These are phyloP conservation scores for Bonia amplexicaulis DNA, from an alignment of 176 grass and related monocot species.

Conservation along the genomic window DNA sequence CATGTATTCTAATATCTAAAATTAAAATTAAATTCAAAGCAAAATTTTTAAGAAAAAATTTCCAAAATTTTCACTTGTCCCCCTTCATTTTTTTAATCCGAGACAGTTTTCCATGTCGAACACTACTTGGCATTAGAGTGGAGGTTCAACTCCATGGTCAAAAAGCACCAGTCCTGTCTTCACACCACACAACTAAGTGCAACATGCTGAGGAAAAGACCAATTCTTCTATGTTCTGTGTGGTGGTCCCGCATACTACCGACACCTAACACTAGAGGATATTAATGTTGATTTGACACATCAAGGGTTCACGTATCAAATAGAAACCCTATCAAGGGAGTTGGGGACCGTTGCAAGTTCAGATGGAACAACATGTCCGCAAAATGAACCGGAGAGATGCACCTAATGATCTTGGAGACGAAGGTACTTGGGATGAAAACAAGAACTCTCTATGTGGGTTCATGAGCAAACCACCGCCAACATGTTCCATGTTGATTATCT, in stretches of 20 bases:
- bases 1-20: not conserved
- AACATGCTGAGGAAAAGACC: not conserved
- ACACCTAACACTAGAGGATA: not conserved
- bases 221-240: not conserved
- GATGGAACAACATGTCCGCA: not conserved
- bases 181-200: not conserved
- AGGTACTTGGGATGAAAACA: not conserved
- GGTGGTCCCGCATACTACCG: not conserved
- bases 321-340: not conserved
- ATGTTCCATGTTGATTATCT: not conserved
- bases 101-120: not conserved
- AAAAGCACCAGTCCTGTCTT: not conserved
- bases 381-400: not conserved
- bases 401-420: not conserved
- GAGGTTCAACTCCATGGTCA: not conserved
- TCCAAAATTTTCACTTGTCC: not conserved
- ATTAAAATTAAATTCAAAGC: not conserved
- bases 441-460: not conserved
- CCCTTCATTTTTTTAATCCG: not conserved
- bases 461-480: not conserved
- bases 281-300: not conserved
- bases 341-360: not conserved
- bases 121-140: not conserved
- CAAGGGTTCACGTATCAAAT: not conserved
- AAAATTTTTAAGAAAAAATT: not conserved